These are phyloP conservation scores for Metschnikowia kofuensis DNA, from an alignment of 805 yeast genomes.

Conservation along the genomic window DNA sequence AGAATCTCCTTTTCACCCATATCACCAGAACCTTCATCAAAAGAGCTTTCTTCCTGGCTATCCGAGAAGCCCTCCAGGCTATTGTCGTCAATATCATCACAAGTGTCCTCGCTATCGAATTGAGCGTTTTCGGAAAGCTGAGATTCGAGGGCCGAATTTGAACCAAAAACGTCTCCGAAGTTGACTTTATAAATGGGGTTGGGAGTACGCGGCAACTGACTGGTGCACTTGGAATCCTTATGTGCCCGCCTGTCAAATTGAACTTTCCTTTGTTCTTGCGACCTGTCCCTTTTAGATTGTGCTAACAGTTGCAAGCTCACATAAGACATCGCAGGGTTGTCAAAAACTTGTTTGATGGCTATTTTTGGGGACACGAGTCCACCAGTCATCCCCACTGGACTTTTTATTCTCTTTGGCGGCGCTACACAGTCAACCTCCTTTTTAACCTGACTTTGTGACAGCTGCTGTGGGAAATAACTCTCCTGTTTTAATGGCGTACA, in stretches of 20 bases:
- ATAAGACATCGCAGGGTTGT: slow-evolving; percentile 40
- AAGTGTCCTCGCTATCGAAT: slow-evolving; percentile 14
- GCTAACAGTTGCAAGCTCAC: slow-evolving; percentile 18
- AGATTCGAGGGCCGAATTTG: background rate
- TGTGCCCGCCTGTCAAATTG: slow-evolving; percentile 19
- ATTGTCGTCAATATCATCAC: slow-evolving; percentile 12
- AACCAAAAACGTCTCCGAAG: slow-evolving; percentile 30
- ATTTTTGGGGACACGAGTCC: slow-evolving; percentile 15
- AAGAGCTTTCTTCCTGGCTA: slow-evolving; percentile 9
- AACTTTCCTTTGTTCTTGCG: slow-evolving; percentile 15
- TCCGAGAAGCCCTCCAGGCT: slow-evolving; percentile 10
- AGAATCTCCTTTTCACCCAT: slow-evolving; percentile 11
- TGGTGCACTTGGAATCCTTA: slow-evolving; percentile 7
- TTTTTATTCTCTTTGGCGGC: slow-evolving; percentile 4
- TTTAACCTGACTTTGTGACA: background rate
- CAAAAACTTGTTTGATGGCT: slow-evolving; percentile 42
- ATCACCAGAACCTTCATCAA: slow-evolving; percentile 20
- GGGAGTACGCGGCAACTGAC: slow-evolving; percentile 42
- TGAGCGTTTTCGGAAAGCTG: slow-evolving; percentile 10
- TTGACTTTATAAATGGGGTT: slow-evolving; percentile 30
- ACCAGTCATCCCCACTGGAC: slow-evolving; percentile 12
- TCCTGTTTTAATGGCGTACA: slow-evolving; percentile 12
- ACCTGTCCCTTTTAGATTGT: slow-evolving; percentile 12
- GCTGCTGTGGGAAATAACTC: slow-evolving; percentile 17
- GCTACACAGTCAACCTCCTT: background rate